These are phyloP conservation scores for Yamadazyma takamatsuzukensis DNA, from an alignment of 805 yeast genomes.

Conservation along the genomic window DNA sequence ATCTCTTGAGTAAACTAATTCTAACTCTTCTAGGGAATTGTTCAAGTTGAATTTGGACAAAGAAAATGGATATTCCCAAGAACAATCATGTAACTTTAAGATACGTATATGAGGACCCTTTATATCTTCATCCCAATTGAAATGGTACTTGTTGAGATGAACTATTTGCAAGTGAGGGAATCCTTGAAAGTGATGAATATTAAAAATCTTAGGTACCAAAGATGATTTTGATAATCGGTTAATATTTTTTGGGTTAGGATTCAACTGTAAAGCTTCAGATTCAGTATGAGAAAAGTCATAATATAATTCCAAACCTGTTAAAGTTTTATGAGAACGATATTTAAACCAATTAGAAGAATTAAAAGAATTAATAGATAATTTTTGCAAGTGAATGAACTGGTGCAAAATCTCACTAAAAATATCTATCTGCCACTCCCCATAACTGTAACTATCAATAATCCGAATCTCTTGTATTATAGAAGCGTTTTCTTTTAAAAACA, in stretches of 20 bases:
- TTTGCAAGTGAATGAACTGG: slow-evolving; percentile 19
- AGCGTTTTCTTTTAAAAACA: slow-evolving; percentile 9
- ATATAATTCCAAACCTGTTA: slow-evolving; percentile 24
- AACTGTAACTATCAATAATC: slow-evolving; percentile 26
- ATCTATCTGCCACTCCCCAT: slow-evolving; percentile 36
- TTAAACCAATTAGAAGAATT: slow-evolving; percentile 42
- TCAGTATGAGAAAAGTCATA: slow-evolving; percentile 20
- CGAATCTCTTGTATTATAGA: slow-evolving; percentile 21
- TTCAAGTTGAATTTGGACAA: slow-evolving; percentile 31
- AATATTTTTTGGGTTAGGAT: slow-evolving; percentile 17
- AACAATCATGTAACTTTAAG: slow-evolving; percentile 40
- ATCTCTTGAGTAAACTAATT: slow-evolving; percentile 22
- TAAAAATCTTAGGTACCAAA: slow-evolving; percentile 30
- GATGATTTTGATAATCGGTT: slow-evolving; percentile 7
- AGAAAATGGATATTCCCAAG: slow-evolving; percentile 57
- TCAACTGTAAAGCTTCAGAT: slow-evolving; percentile 5
- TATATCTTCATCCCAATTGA: slow-evolving; percentile 32
- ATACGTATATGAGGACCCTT: not conserved
- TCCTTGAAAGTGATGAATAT: slow-evolving; percentile 39
- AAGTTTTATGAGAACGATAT: slow-evolving; percentile 20
- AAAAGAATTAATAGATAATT: slow-evolving; percentile 26
- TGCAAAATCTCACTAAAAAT: slow-evolving; percentile 18
- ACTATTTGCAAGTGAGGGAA: slow-evolving; percentile 32
- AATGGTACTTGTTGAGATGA: slow-evolving; percentile 37
- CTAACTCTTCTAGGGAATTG: slow-evolving; percentile 19